Evolutionary conservation across 306 rosid genomes (phyloP), one percentile per base, ranked within the genome.

Genomic region (Lagenaria siceraria): DNA sequence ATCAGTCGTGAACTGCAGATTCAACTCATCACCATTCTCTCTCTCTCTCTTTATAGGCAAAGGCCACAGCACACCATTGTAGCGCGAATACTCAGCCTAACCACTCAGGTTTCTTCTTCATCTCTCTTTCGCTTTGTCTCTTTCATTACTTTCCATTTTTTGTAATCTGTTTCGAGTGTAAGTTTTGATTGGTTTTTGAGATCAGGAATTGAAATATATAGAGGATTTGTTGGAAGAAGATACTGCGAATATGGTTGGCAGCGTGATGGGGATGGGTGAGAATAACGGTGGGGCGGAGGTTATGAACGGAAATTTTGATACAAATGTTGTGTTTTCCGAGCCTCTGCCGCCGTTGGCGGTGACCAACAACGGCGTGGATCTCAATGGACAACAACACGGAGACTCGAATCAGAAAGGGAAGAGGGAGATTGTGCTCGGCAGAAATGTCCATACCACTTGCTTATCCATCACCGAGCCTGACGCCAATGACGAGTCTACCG

Each of bases 381-480:
- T 43, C 55, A 24, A 79, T 8, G 80, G 52, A 7, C n/a, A 24
- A 17, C 77, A 49, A 52, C 77, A 33, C 6, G 31, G 15, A 4
- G 80, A 54, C 7, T 66, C 12, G 2, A 77, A 46, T 10, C 80
- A 5, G 52, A 82, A 83, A 0, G 83, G 62, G 2, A 10, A 33
- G 81, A 79, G 87, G 38, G 90, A 84, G 80, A 92, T 92, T 60
- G 90, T 86, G 5, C 87, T 90, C 15, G 96, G 96, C 17, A 83
- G 86, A 81, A 86, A 90, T 75, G 89, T 89, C 63, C 94, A 90
- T 48, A 89, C 96, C 77, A 27, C 77, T 25, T 81, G 90, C 89
- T 85, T 87, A 5, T 88, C 89, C 74, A 81, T 92, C 24, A 86
- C 89, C 2, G 97, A 92, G 83, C 97, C 97, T 0, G 94, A 90